Conservation (phyloP, 768 basidiomycete species). For the Suillus spraguei region DNA sequence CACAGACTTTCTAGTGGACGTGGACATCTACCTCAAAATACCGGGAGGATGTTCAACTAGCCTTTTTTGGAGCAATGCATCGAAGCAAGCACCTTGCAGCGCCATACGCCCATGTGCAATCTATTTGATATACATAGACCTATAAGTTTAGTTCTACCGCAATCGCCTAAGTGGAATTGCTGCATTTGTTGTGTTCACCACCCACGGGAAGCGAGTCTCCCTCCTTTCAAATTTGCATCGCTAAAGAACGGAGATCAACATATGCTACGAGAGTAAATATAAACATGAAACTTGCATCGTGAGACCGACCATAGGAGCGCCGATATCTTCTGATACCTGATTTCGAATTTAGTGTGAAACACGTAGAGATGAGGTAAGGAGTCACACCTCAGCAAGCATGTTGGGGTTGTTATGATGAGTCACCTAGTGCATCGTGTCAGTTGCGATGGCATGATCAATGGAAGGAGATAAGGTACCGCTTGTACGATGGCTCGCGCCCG, state of each 20-base stretch:
- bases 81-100: not conserved
- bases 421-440: slow-evolving; percentile 45
- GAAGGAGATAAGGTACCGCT: slow-evolving; percentile 57
- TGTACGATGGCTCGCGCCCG: slow-evolving; percentile 96
- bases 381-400: slow-evolving; percentile 78
- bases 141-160: slow-evolving; percentile 12
- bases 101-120: not conserved
- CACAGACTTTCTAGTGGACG: not conserved
- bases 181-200: slow-evolving; percentile 43
- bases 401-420: slow-evolving; percentile 97
- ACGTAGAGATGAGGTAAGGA: slow-evolving; percentile 13
- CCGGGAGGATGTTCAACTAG: not conserved
- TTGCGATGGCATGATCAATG: slow-evolving; percentile 5
- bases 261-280: not conserved
- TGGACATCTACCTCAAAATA: not conserved
- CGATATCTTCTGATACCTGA: slow-evolving; percentile 80
- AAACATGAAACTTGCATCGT: slow-evolving; percentile 71
- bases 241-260: slow-evolving; percentile 38
- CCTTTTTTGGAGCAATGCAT: not conserved
- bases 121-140: slow-evolving; percentile 3
- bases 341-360: slow-evolving; percentile 5
- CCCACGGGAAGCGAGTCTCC: slow-evolving; percentile 68
- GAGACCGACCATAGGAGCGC: slow-evolving; percentile 92
- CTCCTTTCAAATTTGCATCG: slow-evolving; percentile 68
- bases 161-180: not conserved